Evolutionary conservation across 345 rosid species (phyloP), one percentile per base, ranked within the genome.

Genomic region (Citrus reticulata): DNA sequence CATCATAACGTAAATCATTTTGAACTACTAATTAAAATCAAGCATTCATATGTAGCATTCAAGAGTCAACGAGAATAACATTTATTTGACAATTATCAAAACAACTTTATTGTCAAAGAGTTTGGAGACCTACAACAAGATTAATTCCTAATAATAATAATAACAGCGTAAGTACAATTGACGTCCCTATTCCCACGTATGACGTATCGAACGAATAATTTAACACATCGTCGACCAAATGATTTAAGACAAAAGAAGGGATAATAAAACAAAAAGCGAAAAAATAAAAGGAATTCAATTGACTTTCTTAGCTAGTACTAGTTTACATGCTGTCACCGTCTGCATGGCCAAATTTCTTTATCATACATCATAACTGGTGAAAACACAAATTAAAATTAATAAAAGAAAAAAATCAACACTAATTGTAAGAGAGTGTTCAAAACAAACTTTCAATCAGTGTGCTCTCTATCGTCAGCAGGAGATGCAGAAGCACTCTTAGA

Each of bases 401-500:
- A 0, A 37, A 67, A 35, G 37, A 35, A 76, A 25, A 22, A 25
- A 22, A 25, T 25, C 7, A 9, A 39, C 20, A 58, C 10, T 63
- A 42, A 75, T 76, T 37, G 14, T 40, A 46, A 27, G 1, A 39
- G 42, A 3, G 13, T 70, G 35, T 9, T 67, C 46, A n/a, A 37
- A 46, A 46, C 13, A 3, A 49, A 5, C 25, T 37, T 63, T 83
- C 77, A 83, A 75, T 29, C 70, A 35, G 39, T 46, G 17, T 79
- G 82, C 59, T 87, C 84, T 67, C 66, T 77, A 57, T 75, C 55
- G 35, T 83, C 89, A 39, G 77, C 46, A 2, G 84, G 79, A 72
- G 91, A 81, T 2, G 87, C 29, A 9, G 89, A 81, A 22, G 88
- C 81, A 78, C 85, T 83, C 65, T 74, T 84, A 14, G 90, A 76